phyloP scores from a whole-genome alignment of 2,329 filamentous ascomycete genomes.

The Cladophialophora immunda region DNA sequence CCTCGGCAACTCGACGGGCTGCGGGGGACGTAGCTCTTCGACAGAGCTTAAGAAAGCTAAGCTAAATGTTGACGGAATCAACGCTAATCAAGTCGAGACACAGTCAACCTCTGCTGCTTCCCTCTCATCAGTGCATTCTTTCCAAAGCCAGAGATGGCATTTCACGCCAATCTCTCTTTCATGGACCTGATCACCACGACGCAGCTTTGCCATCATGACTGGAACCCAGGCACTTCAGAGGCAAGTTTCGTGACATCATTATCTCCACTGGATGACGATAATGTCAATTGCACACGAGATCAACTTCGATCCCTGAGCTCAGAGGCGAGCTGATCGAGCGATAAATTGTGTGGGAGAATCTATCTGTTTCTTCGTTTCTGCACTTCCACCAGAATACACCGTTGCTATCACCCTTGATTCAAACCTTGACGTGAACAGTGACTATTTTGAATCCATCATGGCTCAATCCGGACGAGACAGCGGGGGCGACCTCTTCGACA shows the following conservation, averaged over 20 bases:
- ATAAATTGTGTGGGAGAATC: neutral
- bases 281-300: slow-evolving; percentile 6
- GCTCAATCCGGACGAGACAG: slow-evolving; percentile 41
- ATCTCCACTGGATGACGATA: slow-evolving; percentile 29
- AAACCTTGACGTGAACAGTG: neutral
- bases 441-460: slow-evolving; percentile 2
- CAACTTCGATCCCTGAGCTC: neutral
- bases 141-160: neutral
- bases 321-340: neutral
- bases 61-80: neutral
- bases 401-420: neutral
- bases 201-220: neutral
- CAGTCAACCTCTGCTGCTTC: neutral
- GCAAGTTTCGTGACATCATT: slow-evolving; percentile 30
- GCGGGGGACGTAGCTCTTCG: neutral
- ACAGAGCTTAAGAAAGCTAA: neutral
- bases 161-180: neutral
- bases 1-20: slow-evolving; percentile 5
- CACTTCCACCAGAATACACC: neutral
- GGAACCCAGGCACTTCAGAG: neutral
- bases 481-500: slow-evolving; percentile 51
- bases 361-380: neutral
- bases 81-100: neutral
- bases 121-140: neutral
- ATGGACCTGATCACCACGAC: neutral